phyloP scores from a whole-genome alignment of 345 rosid genomes.

The Reutealis trisperma region DNA sequence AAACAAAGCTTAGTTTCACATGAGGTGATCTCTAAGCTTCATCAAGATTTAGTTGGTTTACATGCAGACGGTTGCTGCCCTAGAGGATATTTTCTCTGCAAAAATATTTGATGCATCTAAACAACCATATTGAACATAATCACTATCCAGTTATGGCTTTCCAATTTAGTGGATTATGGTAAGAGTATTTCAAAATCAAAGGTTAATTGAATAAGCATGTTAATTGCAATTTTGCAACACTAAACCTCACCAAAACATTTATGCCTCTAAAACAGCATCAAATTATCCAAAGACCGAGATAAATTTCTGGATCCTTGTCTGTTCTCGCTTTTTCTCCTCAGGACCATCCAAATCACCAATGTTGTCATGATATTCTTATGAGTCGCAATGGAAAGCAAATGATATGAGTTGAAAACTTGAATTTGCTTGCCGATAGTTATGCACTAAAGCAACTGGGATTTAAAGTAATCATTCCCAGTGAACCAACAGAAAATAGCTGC shows the following conservation, averaged over 20 bases:
- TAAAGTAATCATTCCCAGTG: background rate
- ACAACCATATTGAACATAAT: background rate
- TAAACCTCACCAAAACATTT: background rate
- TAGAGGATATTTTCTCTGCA: background rate
- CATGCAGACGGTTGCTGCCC: background rate
- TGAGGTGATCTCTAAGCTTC: too few species aligned
- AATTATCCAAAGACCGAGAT: conserved; percentile 58
- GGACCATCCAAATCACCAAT: conserved; percentile 92
- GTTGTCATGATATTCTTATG: conserved; percentile 90
- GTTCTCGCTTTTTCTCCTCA: conserved; percentile 88
- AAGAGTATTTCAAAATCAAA: background rate
- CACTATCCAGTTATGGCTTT: background rate
- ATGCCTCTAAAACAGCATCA: conserved; percentile 1
- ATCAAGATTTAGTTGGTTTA: too few species aligned
- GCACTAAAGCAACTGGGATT: background rate
- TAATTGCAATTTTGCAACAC: background rate
- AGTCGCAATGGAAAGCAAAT: background rate
- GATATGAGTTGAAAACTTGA: background rate
- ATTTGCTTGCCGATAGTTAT: background rate
- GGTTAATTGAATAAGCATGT: background rate
- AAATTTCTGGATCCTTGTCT: conserved; percentile 67
- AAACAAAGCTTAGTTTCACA: too few species aligned
- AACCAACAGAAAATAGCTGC: background rate
- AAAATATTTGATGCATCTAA: background rate
- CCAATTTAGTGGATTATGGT: background rate